Conservation (phyloP, 306 rosid genomes). For the Adenanthera pavonina region DNA sequence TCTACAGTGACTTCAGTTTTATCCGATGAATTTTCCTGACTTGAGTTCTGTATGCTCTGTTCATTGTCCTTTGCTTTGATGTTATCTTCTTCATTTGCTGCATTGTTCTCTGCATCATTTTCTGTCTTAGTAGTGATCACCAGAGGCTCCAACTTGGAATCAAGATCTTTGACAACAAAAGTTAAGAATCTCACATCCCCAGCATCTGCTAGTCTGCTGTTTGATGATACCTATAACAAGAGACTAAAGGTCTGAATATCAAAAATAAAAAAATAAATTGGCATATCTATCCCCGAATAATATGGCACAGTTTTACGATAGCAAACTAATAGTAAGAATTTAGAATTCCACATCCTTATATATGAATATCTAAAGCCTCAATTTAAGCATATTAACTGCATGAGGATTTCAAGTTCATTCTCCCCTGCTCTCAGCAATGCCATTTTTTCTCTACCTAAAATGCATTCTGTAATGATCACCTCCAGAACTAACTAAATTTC, state of each 20-base stretch:
- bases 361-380: neutral
- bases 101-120: constrained; percentile 7
- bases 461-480: constrained; percentile 9
- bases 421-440: neutral
- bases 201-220: constrained; percentile 50
- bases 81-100: constrained; percentile 13
- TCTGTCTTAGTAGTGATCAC: constrained; percentile 27
- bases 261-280: neutral
- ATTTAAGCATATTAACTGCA: constrained; percentile 18
- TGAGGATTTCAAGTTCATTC: constrained; percentile 21
- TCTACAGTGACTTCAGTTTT: constrained; percentile 16
- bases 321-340: neutral
- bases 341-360: constrained; percentile 12
- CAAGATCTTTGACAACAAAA: constrained; percentile 59
- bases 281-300: neutral
- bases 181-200: constrained; percentile 70
- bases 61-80: constrained; percentile 26
- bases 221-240: constrained; percentile 54
- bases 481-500: neutral
- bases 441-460: neutral
- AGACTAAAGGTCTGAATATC: constrained; percentile 29
- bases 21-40: constrained; percentile 16
- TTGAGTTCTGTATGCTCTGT: neutral
- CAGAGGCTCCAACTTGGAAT: constrained; percentile 62
- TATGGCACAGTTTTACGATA: neutral